These are phyloP conservation scores for Talaromyces sp. DNA, from an alignment of 2,329 filamentous ascomycete genomes.

Conservation along the genomic window DNA sequence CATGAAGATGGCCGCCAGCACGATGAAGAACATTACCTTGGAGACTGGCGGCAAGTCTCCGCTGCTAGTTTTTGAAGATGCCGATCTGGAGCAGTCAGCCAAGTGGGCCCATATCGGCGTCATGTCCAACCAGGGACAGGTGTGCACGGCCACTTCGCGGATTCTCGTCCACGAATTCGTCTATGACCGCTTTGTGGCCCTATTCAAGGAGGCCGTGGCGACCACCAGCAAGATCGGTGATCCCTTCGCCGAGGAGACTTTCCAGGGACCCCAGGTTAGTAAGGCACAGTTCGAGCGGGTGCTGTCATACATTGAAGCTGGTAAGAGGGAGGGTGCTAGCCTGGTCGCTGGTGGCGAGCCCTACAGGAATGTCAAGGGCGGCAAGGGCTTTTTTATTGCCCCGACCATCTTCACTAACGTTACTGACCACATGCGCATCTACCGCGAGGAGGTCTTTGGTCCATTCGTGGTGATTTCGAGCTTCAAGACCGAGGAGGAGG, in stretches of 20 bases:
- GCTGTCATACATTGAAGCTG: slow-evolving; percentile 66
- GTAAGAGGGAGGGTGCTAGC: slow-evolving; percentile 56
- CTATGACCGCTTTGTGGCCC: slow-evolving; percentile 73
- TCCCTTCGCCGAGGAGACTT: slow-evolving; percentile 69
- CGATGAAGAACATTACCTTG: slow-evolving; percentile 32
- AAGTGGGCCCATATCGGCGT: too few relatives aligned
- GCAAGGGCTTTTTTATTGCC: slow-evolving; percentile 59
- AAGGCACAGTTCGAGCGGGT: slow-evolving; percentile 79
- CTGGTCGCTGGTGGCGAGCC: slow-evolving; percentile 57
- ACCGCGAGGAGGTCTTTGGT: slow-evolving; percentile 42
- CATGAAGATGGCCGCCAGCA: slow-evolving; percentile 33
- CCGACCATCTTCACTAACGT: slow-evolving; percentile 79
- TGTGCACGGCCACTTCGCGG: slow-evolving; percentile 58
- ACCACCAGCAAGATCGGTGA: slow-evolving; percentile 37
- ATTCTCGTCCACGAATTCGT: slow-evolving; percentile 80
- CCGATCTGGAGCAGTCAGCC: slow-evolving; percentile 44
- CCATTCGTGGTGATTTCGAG: slow-evolving; percentile 38
- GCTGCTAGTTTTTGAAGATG: slow-evolving; percentile 32
- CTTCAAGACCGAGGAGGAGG: slow-evolving; percentile 37
- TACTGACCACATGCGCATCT: slow-evolving; percentile 39
- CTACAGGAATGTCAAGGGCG: slow-evolving; percentile 46
- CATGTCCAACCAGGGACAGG: slow-evolving; percentile 56
- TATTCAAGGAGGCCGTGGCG: slow-evolving; percentile 64
- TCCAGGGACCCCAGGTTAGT: slow-evolving; percentile 81
- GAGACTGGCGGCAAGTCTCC: slow-evolving; percentile 36